A percentile compares a stretch with the other conserved stretches of the same genome.
Evolutionary conservation across 768 basidiomycete genomes (phyloP).

Genomic region (Boletus rex-veris): DNA sequence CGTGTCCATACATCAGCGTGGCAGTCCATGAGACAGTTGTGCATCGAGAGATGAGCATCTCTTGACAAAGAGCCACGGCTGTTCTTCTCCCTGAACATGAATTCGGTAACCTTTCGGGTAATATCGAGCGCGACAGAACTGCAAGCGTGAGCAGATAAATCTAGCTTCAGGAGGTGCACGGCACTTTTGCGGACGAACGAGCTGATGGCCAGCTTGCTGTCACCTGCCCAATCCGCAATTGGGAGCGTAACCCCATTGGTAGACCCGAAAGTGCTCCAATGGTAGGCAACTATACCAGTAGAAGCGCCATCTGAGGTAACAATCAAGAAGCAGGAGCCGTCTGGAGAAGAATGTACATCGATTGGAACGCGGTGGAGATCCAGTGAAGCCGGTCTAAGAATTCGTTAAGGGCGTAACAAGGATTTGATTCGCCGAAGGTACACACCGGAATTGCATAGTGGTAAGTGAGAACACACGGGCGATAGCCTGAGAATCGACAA

Average conservation of each 20-base stretch:
- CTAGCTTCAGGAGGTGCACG: constrained; percentile 44
- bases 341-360: constrained; percentile 45
- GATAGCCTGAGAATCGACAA: constrained; percentile 43
- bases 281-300: constrained; percentile 39
- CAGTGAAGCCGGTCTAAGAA: constrained; percentile 43
- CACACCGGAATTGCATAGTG: constrained; percentile 53
- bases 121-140: constrained; percentile 50
- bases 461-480: constrained; percentile 52
- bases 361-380: constrained; percentile 35
- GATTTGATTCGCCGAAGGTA: not conserved
- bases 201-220: constrained; percentile 34
- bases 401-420: not conserved
- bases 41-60: constrained; percentile 24
- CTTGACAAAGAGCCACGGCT: constrained; percentile 18
- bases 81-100: constrained; percentile 50
- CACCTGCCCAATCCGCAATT: constrained; percentile 26
- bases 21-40: constrained; percentile 54
- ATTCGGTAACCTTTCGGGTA: constrained; percentile 53
- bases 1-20: constrained; percentile 57
- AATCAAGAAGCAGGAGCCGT: constrained; percentile 50
- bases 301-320: constrained; percentile 23
- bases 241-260: constrained; percentile 40
- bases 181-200: constrained; percentile 42
- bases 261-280: constrained; percentile 59
- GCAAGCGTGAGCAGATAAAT: constrained; percentile 31